Evolutionary conservation across 768 basidiomycete species (phyloP).

Genomic region (Leccinum broughii): DNA sequence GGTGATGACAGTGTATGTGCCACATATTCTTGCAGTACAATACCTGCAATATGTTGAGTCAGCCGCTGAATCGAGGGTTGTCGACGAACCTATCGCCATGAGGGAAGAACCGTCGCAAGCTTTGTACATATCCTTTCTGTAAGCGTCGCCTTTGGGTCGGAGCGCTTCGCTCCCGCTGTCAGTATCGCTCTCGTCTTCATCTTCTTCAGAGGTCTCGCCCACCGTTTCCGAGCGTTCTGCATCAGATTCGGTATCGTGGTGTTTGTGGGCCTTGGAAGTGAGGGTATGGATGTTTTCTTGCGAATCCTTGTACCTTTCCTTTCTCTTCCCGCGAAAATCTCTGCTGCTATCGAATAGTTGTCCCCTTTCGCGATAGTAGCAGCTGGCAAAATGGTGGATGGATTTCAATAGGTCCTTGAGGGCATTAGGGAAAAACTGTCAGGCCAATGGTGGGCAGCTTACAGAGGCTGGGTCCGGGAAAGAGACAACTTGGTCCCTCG

Average conservation of each 20-base stretch:
- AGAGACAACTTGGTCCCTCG: conserved; percentile 13
- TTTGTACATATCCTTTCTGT: conserved; percentile 67
- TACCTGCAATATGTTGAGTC: conserved; percentile 42
- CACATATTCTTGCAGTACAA: conserved; percentile 69
- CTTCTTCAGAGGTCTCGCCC: conserved; percentile 17
- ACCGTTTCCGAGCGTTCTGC: conserved; percentile 16
- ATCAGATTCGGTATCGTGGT: conserved; percentile 6
- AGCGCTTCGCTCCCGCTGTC: conserved; percentile 9
- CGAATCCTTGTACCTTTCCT: conserved; percentile 24
- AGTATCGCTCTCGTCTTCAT: conserved; percentile 14
- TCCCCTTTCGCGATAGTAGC: conserved; percentile 62
- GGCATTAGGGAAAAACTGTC: conserved; percentile 10
- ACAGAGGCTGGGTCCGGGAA: conserved; percentile 53
- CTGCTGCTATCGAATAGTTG: conserved; percentile 54
- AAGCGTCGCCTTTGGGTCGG: conserved; percentile 6
- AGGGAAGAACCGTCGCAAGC: conserved; percentile 72
- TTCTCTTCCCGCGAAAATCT: conserved; percentile 46
- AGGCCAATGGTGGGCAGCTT: conserved; percentile 17
- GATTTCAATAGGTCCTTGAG: conserved; percentile 52
- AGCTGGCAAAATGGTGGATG: conserved; percentile 51
- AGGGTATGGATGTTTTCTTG: conserved; percentile 26
- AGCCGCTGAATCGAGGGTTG: neutral
- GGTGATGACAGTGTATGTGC: conserved; percentile 30
- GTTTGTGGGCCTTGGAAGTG: conserved; percentile 7
- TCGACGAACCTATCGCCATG: conserved; percentile 61